phyloP scores from a whole-genome alignment of 2,329 filamentous ascomycete species.

The Ophioceras dolichostomum region DNA sequence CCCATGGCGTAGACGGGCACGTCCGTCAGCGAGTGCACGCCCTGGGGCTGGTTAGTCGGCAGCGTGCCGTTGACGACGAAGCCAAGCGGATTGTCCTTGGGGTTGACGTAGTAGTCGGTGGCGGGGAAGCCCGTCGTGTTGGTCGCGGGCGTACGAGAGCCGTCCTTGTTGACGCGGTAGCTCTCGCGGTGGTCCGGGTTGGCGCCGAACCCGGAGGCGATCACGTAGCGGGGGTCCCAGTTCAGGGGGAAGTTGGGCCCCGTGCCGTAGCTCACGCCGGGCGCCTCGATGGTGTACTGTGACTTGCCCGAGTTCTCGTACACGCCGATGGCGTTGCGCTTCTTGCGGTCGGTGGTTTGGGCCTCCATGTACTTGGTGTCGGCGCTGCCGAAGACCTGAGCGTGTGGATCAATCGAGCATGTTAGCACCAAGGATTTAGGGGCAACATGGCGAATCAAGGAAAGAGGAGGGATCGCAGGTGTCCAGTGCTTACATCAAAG shows the following conservation, averaged over 20 bases:
- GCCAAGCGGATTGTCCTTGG: constrained; percentile 51
- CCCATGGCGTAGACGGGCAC: constrained; percentile 69
- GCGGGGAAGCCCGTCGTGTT: constrained; percentile 35
- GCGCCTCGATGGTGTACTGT: constrained; percentile 53
- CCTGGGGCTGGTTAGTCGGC: constrained; percentile 47
- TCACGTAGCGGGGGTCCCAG: constrained; percentile 76
- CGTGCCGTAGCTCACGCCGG: constrained; percentile 56
- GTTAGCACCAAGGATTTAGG: no score
- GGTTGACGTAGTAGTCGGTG: constrained; percentile 53
- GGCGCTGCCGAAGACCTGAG: constrained; percentile 55
- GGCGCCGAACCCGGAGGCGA: constrained; percentile 60
- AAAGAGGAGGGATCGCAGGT: no score
- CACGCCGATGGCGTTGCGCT: constrained; percentile 62
- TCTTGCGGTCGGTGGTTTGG: constrained; percentile 54
- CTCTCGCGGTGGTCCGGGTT: constrained; percentile 67
- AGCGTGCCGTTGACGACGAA: constrained; percentile 69
- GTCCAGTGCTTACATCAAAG: constrained; percentile 51
- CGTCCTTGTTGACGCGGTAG: constrained; percentile 57
- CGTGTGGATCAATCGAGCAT: no score
- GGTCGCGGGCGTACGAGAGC: constrained; percentile 48
- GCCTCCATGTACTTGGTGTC: constrained; percentile 61
- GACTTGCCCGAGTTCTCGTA: constrained; percentile 65
- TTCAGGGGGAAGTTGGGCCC: constrained; percentile 68
- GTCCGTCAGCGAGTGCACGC: constrained; percentile 67
- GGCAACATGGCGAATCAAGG: no score